These are phyloP conservation scores for Solanum aculeatissimum DNA, from an alignment of 305 asterid genomes.

Conservation along the genomic window DNA sequence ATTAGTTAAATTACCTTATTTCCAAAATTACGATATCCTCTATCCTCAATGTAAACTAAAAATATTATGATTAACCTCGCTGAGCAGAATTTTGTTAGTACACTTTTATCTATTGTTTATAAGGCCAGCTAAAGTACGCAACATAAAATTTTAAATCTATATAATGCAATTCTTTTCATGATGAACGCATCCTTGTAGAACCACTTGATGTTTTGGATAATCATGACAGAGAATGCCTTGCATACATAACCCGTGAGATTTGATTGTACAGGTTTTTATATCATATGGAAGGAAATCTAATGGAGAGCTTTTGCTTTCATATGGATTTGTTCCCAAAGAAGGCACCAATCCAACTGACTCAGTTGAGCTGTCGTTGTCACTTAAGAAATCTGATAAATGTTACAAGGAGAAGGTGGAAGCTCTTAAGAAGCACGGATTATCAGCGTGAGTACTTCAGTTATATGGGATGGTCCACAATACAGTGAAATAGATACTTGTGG, in stretches of 20 bases:
- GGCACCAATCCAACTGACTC: slow-evolving; percentile 91
- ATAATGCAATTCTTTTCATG: background rate
- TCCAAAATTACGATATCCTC: background rate
- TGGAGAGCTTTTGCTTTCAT: slow-evolving; percentile 89
- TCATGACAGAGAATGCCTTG: background rate
- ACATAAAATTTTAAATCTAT: background rate
- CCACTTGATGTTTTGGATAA: background rate
- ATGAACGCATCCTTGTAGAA: background rate
- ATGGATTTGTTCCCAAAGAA: slow-evolving; percentile 94
- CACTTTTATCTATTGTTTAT: background rate
- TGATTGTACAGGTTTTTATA: slow-evolving; percentile 65
- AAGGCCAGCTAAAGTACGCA: background rate
- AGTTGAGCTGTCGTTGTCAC: slow-evolving; percentile 58
- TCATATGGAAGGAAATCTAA: slow-evolving; percentile 90
- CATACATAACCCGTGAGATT: background rate
- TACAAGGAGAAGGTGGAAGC: slow-evolving; percentile 63
- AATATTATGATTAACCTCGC: background rate
- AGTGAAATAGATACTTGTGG: background rate
- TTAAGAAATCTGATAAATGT: slow-evolving; percentile 68
- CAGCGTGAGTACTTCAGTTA: slow-evolving; percentile 40
- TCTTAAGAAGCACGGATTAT: slow-evolving; percentile 59
- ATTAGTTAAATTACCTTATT: background rate
- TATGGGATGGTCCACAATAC: background rate
- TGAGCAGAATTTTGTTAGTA: background rate
- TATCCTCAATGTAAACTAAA: background rate